A percentile compares a stretch with the other conserved stretches of the same genome.
Conservation (phyloP, 495 filamentous ascomycete genomes). For the Annulohypoxylon maeteangense region DNA sequence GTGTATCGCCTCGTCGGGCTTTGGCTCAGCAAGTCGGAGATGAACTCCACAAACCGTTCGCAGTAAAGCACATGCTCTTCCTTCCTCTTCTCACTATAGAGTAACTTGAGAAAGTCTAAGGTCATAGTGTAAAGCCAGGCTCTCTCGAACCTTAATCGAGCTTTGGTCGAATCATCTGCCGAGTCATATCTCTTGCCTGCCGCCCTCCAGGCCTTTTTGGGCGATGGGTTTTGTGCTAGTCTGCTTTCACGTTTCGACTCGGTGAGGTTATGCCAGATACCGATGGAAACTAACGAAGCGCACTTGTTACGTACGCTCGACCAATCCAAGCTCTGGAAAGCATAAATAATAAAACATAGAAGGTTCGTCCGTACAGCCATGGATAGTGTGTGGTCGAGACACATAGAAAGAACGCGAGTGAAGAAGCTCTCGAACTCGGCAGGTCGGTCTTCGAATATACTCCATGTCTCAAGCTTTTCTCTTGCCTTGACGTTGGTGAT, state of each 20-base stretch:
- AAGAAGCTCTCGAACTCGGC: slow-evolving; percentile 91
- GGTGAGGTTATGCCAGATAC: slow-evolving; percentile 92
- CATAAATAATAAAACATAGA: slow-evolving; percentile 85
- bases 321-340: slow-evolving; percentile 95
- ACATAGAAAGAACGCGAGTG: slow-evolving; percentile 89
- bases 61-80: slow-evolving; percentile 82
- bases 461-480: slow-evolving; percentile 89
- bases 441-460: slow-evolving; percentile 80
- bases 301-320: slow-evolving; percentile 92
- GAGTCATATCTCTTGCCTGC: slow-evolving; percentile 86
- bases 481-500: slow-evolving; percentile 89
- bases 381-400: slow-evolving; percentile 78
- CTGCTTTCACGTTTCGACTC: slow-evolving; percentile 71
- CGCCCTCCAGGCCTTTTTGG: slow-evolving; percentile 92
- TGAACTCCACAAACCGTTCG: slow-evolving; percentile 90
- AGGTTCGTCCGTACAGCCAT: slow-evolving; percentile 78
- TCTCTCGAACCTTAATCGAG: slow-evolving; percentile 87
- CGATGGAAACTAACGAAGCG: slow-evolving; percentile 92
- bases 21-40: slow-evolving; percentile 92
- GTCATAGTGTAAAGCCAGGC: slow-evolving; percentile 92
- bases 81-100: slow-evolving; percentile 68
- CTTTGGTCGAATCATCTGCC: slow-evolving; percentile 81
- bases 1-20: slow-evolving; percentile 93
- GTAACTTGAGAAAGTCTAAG: slow-evolving; percentile 79
- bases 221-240: slow-evolving; percentile 72